A percentile compares a stretch with the other conserved stretches of the same genome.
phyloP scores from a whole-genome alignment of 2,329 filamentous ascomycete genomes.

The Paecilomyces formosus region DNA sequence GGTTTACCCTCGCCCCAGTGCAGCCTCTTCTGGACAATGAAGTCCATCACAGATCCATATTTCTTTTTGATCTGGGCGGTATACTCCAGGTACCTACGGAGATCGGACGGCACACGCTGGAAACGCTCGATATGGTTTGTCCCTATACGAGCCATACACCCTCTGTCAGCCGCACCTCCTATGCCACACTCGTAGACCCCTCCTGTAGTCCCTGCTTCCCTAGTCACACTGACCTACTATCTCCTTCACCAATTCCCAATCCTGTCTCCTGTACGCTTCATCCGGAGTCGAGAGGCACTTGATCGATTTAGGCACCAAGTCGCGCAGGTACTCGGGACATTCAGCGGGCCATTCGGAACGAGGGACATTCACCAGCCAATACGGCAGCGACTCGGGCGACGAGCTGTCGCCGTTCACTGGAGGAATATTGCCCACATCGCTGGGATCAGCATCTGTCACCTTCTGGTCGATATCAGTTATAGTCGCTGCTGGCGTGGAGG shows the following conservation, averaged over 20 bases:
- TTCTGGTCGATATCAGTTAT: conserved; percentile 12
- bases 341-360: conserved; percentile 51
- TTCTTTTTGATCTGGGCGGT: conserved; percentile 55
- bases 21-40: conserved; percentile 63
- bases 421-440: background rate
- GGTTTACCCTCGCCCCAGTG: conserved; percentile 52
- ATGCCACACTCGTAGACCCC: background rate
- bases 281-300: conserved; percentile 65
- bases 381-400: conserved; percentile 45
- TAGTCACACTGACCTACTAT: conserved; percentile 46
- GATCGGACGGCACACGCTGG: conserved; percentile 65
- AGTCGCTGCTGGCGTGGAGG: background rate
- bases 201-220: background rate
- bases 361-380: conserved; percentile 79
- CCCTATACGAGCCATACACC: conserved; percentile 24
- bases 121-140: conserved; percentile 69
- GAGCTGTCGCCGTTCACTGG: background rate
- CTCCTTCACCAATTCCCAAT: conserved; percentile 62
- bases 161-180: background rate
- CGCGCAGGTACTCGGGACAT: conserved; percentile 65
- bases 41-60: conserved; percentile 71
- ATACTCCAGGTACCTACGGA: conserved; percentile 71
- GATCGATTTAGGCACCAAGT: conserved; percentile 60
- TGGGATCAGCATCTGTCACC: conserved; percentile 9
- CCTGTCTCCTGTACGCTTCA: conserved; percentile 51